These are phyloP conservation scores for Calocybe cyanea DNA, from an alignment of 768 basidiomycete species.

Conservation along the genomic window DNA sequence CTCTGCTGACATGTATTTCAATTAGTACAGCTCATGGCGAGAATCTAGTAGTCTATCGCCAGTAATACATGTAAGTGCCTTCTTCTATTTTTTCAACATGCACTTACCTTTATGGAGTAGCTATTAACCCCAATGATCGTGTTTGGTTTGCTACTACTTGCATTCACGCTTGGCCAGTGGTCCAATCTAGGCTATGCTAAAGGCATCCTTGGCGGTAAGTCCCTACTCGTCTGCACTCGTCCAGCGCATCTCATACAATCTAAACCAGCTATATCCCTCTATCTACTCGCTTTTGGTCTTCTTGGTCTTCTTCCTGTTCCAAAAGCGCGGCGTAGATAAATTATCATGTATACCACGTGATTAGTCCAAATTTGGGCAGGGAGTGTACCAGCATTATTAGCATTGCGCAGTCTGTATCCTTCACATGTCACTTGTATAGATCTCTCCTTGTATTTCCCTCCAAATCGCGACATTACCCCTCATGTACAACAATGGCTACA, in stretches of 20 bases:
- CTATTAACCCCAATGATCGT: slow-evolving; percentile 66
- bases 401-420: too few species aligned
- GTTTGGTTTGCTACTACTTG: slow-evolving; percentile 61
- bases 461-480: not conserved
- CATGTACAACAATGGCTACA: slow-evolving; percentile 44
- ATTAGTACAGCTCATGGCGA: slow-evolving; percentile 71
- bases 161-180: slow-evolving; percentile 64
- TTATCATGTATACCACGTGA: not conserved
- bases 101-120: slow-evolving; percentile 21
- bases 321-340: slow-evolving; percentile 32
- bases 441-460: not conserved
- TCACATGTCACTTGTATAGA: not conserved
- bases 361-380: too few species aligned
- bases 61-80: slow-evolving; percentile 54
- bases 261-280: slow-evolving; percentile 58
- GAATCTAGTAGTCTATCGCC: slow-evolving; percentile 64
- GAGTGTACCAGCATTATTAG: too few species aligned
- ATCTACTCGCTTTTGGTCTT: slow-evolving; percentile 68
- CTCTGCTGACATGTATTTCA: not conserved
- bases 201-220: slow-evolving; percentile 61
- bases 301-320: slow-evolving; percentile 71
- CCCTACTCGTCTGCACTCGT: not conserved
- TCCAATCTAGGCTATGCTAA: slow-evolving; percentile 60
- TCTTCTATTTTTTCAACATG: not conserved
- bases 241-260: slow-evolving; percentile 6